phyloP scores from a whole-genome alignment of 345 rosid genomes.

The Turritis glabra region DNA sequence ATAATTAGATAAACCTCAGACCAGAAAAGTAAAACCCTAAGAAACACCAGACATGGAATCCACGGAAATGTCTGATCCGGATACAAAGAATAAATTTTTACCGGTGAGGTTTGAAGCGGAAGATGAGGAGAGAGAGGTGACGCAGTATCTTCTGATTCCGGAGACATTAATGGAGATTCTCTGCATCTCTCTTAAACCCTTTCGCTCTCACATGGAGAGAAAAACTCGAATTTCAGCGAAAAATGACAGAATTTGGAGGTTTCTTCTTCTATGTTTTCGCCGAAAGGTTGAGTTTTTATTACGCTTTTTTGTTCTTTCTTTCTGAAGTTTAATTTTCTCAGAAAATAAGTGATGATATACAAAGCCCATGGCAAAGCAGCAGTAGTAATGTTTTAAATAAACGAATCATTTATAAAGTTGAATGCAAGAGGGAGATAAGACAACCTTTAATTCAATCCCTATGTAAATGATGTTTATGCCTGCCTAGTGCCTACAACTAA shows the following conservation, averaged over 20 bases:
- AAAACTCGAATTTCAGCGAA: no score
- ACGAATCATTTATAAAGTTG: not conserved
- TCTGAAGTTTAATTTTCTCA: no score
- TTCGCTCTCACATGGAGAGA: not conserved
- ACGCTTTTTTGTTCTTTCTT: no score
- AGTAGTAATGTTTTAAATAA: not conserved
- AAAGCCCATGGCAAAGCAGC: not conserved
- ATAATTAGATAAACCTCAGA: not conserved
- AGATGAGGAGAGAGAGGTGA: slow-evolving; percentile 18
- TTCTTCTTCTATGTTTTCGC: no score
- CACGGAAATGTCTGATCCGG: not conserved
- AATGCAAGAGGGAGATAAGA: not conserved
- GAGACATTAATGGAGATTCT: slow-evolving; percentile 19
- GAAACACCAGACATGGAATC: not conserved
- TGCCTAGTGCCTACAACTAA: not conserved
- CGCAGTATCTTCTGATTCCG: slow-evolving; percentile 33
- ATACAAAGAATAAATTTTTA: not conserved
- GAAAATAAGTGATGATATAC: no score
- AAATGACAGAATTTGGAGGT: no score
- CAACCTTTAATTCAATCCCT: not conserved
- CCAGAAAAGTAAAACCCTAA: not conserved
- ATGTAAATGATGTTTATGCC: not conserved
- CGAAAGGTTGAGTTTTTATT: no score
- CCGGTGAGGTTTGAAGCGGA: slow-evolving; percentile 34
- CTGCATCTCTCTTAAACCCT: slow-evolving; percentile 20